Base-by-base conservation (phyloP, 2,329 filamentous ascomycete genomes). In the Talaromyces islandicus region DNA sequence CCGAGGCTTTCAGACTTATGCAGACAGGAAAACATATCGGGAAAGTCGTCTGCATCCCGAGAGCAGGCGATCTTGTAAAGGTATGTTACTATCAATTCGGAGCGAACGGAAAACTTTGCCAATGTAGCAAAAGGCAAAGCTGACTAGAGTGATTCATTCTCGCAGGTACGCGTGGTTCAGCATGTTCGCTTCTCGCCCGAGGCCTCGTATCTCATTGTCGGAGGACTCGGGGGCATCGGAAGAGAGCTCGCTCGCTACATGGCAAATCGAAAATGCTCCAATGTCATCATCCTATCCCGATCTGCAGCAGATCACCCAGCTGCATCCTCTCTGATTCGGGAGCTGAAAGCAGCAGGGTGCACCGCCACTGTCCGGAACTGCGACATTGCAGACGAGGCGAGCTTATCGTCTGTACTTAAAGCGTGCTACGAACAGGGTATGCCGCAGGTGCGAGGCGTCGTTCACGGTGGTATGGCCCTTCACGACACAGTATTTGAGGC, bases 211-310 rank as follows among this genome's bases (percentile, higher is more conserved):
- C 57, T 79, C 1, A 59, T 78, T 0, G 64, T 69, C 5, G 77
- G 77, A 21, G 76, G 76, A 3, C 65, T 78, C 21, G 77, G 77
- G n/a, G 76, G 75, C 12, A 56, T 79, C 0, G 76, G 76, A 7
- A 68, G 69, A 38, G 56, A 64, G 0, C 61, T 78, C 0, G 67
- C 74, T 4, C 65, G 59, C 1, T 77, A 71, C 70, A 68, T 78
- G 64, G 70, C 70, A 6, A 64, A 69, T 25, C 64, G 65, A 4
- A 75, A 75, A 0, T 76, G 75, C 7, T 65, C 67, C 0, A 63
- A 75, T 53, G 43, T 78, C 1, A 61, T 21, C 32, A n/a, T 12
- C 65, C 14, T 55, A 17, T 55, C 51, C 29, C 30, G 57, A 24
- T 48, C 32, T 32, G 57, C 30, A 10, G 21, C 19, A 19, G 19